Evolutionary conservation across 345 rosid species (phyloP), one percentile per base, ranked within the genome.

Genomic region (Leavenworthia alabamica): DNA sequence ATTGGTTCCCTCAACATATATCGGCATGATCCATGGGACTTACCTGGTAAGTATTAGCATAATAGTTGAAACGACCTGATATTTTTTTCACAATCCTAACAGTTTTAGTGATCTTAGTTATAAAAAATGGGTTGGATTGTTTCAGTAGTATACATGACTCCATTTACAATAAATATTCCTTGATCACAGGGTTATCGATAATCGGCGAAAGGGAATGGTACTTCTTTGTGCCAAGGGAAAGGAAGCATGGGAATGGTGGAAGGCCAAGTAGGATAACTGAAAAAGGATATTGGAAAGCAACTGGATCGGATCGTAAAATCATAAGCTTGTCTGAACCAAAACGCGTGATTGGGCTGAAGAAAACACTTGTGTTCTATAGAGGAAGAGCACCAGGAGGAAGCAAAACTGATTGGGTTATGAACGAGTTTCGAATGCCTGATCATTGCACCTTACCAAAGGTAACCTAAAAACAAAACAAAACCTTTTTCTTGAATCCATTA

Each of bases 331-430:
- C 91, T 1, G 95, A 79, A 2, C 88, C 83, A 4, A 89, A 86
- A 62, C 83, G 84, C 65, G 45, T 83, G 2, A 69, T 92, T 14
- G 98, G 98, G 37, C 70, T 89, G 6, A 83, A 81, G 71, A 92
- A 92, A 66, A 92, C 96, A 3, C 95, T 92, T 24, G 98, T 92
- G 72, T 92, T 92, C 81, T 92, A 89, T 15, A 31, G 51, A 72
- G 98, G 98, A 9, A 82, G 93, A 75, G 95, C 98, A 2, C 99
- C 97, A 0, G 79, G 76, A 45, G 99, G 99, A n/a, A 46, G n/a
- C 72, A 93, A 80, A 66, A 89, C 99, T 23, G 96, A 93, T 64
- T 93, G 99, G 99, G 80, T 93, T 43, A 93, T 93, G 97, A 93
- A 86, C 60, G 99, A 93, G 73, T 93, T 80, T 52, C 83, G 99